Evolutionary conservation across 257 asterid species (phyloP), one percentile per base, ranked within the genome.

Genomic region (Gardenia jasminoides): DNA sequence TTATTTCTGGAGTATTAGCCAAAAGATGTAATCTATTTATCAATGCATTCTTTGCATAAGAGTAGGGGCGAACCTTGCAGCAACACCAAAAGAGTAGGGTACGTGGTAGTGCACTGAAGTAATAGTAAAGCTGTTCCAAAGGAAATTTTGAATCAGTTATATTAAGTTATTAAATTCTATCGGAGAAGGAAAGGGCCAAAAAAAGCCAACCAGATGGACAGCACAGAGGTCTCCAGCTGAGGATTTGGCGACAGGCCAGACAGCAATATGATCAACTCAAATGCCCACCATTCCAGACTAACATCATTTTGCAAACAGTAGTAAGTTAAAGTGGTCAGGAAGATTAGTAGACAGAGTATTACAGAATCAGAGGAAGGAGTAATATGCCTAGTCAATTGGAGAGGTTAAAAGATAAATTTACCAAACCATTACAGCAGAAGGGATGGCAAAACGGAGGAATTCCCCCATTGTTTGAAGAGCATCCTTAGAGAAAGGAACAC

Each of bases 351-450:
- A 59, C 11, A 46, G 48, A 46, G 48, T 46, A 41, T 22, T 33
- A 26, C 4, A 31, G 36, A 10, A 31, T 0, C 17, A 24, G 43
- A 10, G n/a, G 17, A 70, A 44, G 4, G 10, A 33, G 36, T 15
- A 4, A 12, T 7, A 50, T 33, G 56, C 43, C 24, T 39, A 46
- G 26, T 33, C 44, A 58, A 7, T 17, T 36, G 62, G 46, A 66
- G 44, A 62, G 39, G 68, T 5, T n/a, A 5, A 48, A 24, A 74
- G 58, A 31, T 3, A 28, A 73, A 36, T 4, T 85, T 89, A 94
- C 99, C 99, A 94, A 76, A 91, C 93, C 99, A 94, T 94, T 4
- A 85, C 88, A 70, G 96, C 88, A 62, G 97, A 90, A 10, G 99
- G 98, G 74, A 94, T 70, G 39, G 95, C 94, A 82, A 93, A 83